Evolutionary conservation across 768 basidiomycete species (phyloP).

Genomic region (Mycena venus): DNA sequence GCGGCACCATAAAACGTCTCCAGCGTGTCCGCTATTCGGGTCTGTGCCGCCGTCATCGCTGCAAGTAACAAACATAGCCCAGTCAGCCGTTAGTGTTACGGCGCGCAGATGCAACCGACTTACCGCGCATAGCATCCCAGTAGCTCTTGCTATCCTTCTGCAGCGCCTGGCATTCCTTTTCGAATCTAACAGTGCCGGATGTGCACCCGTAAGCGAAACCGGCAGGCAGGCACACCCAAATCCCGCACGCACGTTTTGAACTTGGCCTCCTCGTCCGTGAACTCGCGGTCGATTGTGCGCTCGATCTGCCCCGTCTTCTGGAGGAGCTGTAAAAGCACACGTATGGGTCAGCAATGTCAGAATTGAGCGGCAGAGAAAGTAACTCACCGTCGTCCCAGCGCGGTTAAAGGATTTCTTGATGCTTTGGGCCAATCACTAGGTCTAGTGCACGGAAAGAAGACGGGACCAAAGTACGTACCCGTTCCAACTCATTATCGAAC

Average conservation of each 20-base stretch:
- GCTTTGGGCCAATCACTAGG: conserved; percentile 52
- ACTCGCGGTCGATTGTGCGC: conserved; percentile 94
- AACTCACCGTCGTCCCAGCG: conserved; percentile 87
- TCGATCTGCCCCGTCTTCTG: conserved; percentile 99
- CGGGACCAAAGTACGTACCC: conserved; percentile 34
- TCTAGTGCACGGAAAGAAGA: not conserved
- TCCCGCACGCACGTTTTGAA: conserved; percentile 80
- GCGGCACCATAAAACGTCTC: conserved; percentile 92
- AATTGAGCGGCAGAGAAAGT: conserved; percentile 23
- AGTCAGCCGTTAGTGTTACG: not conserved
- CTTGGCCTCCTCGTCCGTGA: conserved; percentile 91
- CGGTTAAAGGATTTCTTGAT: conserved; percentile 96
- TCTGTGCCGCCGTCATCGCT: conserved; percentile 97
- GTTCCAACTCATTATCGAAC: conserved; percentile 45
- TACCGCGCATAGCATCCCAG: conserved; percentile 94
- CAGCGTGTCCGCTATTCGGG: conserved; percentile 92
- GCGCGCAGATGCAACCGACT: conserved; percentile 39
- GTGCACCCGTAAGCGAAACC: conserved; percentile 10
- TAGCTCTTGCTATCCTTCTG: conserved; percentile 98
- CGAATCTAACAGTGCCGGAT: conserved; percentile 71
- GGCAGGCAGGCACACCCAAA: not conserved
- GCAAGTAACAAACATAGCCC: conserved; percentile 2
- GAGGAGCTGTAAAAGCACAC: conserved; percentile 72
- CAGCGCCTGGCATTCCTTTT: conserved; percentile 94
- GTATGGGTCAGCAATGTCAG: conserved; percentile 16